Evolutionary conservation across 768 basidiomycete species (phyloP).

Genomic region (Tubosaeta sp.): DNA sequence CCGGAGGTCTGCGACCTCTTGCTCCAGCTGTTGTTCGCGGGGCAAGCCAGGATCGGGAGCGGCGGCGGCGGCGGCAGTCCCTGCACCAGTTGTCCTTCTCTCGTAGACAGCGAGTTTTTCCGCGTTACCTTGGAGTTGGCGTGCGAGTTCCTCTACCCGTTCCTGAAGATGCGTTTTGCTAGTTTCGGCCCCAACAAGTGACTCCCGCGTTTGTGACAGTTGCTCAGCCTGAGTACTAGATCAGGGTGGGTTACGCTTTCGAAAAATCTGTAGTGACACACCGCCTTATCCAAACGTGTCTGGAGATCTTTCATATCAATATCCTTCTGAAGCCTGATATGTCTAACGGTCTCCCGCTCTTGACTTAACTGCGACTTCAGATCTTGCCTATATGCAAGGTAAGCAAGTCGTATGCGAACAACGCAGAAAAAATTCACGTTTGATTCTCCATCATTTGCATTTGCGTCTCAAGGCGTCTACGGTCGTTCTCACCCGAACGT

Average conservation of each 20-base stretch:
- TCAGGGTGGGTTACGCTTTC: slow-evolving; percentile 7
- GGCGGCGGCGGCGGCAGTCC: slow-evolving; percentile 29
- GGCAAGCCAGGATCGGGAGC: slow-evolving; percentile 44
- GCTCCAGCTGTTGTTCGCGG: slow-evolving; percentile 76
- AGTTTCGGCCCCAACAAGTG: slow-evolving; percentile 67
- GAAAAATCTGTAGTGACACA: slow-evolving; percentile 32
- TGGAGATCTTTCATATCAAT: slow-evolving; percentile 76
- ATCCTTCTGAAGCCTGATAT: slow-evolving; percentile 74
- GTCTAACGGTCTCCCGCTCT: slow-evolving; percentile 73
- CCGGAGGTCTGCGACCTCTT: slow-evolving; percentile 84
- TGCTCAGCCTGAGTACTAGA: slow-evolving; percentile 50
- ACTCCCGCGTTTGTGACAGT: slow-evolving; percentile 63
- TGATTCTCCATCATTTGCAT: slow-evolving; percentile 76
- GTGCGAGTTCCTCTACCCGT: slow-evolving; percentile 42
- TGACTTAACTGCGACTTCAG: slow-evolving; percentile 61
- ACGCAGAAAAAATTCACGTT: slow-evolving; percentile 44
- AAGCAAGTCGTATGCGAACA: neutral
- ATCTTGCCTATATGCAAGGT: slow-evolving; percentile 55
- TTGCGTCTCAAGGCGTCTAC: slow-evolving; percentile 75
- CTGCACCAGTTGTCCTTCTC: slow-evolving; percentile 49
- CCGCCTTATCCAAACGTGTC: slow-evolving; percentile 63
- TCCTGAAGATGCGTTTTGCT: slow-evolving; percentile 78
- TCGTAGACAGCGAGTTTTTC: slow-evolving; percentile 90
- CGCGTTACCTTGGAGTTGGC: slow-evolving; percentile 67
- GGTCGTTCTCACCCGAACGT: slow-evolving; percentile 77